Conservation (phyloP, 441 rosid genomes). For the Hura crepitans region DNA sequence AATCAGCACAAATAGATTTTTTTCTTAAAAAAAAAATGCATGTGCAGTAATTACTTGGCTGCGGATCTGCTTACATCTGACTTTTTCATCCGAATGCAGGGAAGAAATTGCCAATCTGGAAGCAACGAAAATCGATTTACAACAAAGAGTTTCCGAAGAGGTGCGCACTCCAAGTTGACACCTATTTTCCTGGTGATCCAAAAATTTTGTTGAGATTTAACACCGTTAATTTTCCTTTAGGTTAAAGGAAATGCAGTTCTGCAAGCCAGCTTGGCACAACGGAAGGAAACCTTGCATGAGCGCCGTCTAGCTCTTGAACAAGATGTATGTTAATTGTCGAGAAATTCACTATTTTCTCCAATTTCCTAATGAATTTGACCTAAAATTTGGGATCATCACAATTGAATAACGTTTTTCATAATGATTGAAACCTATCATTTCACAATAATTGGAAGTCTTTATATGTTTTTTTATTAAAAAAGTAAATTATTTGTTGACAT, state of each 20-base stretch:
- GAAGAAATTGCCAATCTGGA: constrained; percentile 67
- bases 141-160: constrained; percentile 65
- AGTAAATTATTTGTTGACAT: too few species aligned
- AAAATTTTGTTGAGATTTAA: constrained; percentile 18
- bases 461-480: too few species aligned
- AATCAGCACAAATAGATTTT: neutral
- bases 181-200: constrained; percentile 18
- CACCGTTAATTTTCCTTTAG: constrained; percentile 33
- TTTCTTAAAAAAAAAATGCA: neutral
- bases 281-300: constrained; percentile 60
- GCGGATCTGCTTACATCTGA: constrained; percentile 13
- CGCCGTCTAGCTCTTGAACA: constrained; percentile 72
- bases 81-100: constrained; percentile 39
- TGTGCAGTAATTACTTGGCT: neutral
- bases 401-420: too few species aligned
- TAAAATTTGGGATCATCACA: too few species aligned
- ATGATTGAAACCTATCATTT: too few species aligned
- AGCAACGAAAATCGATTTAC: constrained; percentile 56
- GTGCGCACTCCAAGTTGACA: constrained; percentile 31
- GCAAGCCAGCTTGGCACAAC: constrained; percentile 54
- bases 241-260: constrained; percentile 57
- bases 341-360: neutral
- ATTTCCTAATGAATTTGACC: constrained; percentile 2
- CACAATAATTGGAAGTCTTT: too few species aligned
- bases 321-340: constrained; percentile 52